phyloP scores from a whole-genome alignment of 73 alveolate genomes.

The Tetrahymena borealis region DNA sequence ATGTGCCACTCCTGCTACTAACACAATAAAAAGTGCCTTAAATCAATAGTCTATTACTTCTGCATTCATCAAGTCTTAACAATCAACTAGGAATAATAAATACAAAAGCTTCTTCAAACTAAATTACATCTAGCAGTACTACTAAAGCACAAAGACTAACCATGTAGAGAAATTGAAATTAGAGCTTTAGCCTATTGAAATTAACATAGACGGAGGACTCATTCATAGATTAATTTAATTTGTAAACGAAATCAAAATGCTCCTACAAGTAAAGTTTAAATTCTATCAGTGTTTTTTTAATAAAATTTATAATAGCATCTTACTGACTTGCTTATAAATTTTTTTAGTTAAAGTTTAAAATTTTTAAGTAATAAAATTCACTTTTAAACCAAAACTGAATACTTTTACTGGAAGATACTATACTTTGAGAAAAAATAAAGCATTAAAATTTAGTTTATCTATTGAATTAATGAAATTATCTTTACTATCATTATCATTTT shows the following conservation, averaged over 20 bases:
- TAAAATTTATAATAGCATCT: too few relatives aligned
- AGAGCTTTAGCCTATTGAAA: background rate
- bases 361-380: too few relatives aligned
- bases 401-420: too few relatives aligned
- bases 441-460: too few relatives aligned
- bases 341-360: too few relatives aligned
- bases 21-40: background rate
- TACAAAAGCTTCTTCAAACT: background rate
- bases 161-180: background rate
- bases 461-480: too few relatives aligned
- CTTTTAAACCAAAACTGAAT: too few relatives aligned
- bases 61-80: background rate
- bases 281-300: too few relatives aligned
- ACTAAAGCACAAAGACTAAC: background rate
- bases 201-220: background rate
- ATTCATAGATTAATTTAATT: background rate
- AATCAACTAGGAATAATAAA: background rate
- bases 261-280: background rate
- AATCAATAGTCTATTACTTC: background rate
- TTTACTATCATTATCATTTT: too few relatives aligned
- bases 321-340: too few relatives aligned
- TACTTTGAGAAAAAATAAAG: too few relatives aligned
- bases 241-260: background rate
- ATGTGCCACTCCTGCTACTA: background rate
- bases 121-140: background rate